Conservation (phyloP, 2,329 filamentous ascomycete genomes). For the Diaporthe batatas region DNA sequence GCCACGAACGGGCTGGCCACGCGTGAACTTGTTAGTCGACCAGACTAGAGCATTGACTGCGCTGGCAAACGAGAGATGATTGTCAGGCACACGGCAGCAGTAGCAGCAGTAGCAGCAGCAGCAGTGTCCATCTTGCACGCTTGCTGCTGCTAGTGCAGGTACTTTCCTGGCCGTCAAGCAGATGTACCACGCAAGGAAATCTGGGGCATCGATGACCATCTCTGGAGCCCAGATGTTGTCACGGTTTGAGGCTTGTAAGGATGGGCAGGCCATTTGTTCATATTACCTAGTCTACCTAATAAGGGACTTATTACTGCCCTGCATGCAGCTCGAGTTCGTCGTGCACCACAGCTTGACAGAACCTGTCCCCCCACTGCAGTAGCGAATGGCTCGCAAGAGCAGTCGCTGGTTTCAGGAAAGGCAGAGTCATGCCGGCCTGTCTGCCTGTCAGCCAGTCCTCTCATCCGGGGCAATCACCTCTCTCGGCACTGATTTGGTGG, state of each 20-base stretch:
- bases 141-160: conserved; percentile 1
- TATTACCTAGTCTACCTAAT: not conserved
- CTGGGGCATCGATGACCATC: not conserved
- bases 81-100: conserved; percentile 14
- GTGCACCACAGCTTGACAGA: conserved; percentile 1
- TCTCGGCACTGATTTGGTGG: not conserved
- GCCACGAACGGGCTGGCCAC: not conserved
- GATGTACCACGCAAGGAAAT: conserved; percentile 8
- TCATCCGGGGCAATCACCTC: not conserved
- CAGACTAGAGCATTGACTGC: conserved; percentile 22
- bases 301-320: not conserved
- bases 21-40: conserved; percentile 13
- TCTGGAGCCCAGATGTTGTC: conserved; percentile 1
- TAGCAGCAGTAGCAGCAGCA: no score
- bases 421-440: conserved; percentile 11
- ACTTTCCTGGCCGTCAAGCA: not conserved
- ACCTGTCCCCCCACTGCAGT: not conserved
- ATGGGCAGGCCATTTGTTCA: conserved; percentile 17
- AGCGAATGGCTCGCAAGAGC: conserved; percentile 2
- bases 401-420: conserved; percentile 20
- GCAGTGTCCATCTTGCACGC: not conserved
- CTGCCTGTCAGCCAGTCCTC: no score
- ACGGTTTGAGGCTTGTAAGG: conserved; percentile 28
- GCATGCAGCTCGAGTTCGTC: conserved; percentile 19
- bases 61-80: conserved; percentile 29